Conservation (phyloP, 1,284 basidiomycete genomes). For the Ganoderma multipileum region DNA sequence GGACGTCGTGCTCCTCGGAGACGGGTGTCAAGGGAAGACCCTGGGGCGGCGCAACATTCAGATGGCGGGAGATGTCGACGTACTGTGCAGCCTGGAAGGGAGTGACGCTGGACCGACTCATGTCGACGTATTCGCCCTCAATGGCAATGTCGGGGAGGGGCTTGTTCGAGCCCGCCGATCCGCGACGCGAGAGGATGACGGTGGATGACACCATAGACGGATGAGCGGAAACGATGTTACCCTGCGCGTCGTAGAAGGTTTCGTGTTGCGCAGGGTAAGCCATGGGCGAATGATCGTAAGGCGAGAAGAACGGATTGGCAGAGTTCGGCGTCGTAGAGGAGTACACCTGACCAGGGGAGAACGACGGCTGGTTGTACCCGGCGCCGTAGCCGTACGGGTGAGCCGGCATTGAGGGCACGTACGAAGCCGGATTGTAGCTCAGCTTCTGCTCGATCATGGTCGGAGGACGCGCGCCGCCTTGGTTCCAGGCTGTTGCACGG, state of each 20-base stretch:
- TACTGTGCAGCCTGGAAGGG: slow-evolving; percentile 79
- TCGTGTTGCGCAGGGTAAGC: slow-evolving; percentile 41
- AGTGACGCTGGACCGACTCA: slow-evolving; percentile 69
- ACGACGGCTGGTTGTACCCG: slow-evolving; percentile 36
- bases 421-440: slow-evolving; percentile 22
- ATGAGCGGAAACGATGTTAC: slow-evolving; percentile 33
- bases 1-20: slow-evolving; percentile 35
- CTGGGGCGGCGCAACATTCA: slow-evolving; percentile 54
- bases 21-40: slow-evolving; percentile 42
- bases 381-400: slow-evolving; percentile 31
- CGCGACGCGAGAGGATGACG: slow-evolving; percentile 28
- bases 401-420: slow-evolving; percentile 17
- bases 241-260: slow-evolving; percentile 34
- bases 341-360: slow-evolving; percentile 33
- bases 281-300: slow-evolving; percentile 41
- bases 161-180: slow-evolving; percentile 17
- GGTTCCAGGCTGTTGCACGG: slow-evolving; percentile 26
- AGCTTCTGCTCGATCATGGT: slow-evolving; percentile 46
- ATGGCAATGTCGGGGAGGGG: slow-evolving; percentile 10
- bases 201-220: slow-evolving; percentile 31
- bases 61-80: slow-evolving; percentile 65
- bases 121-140: slow-evolving; percentile 61
- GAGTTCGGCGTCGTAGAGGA: slow-evolving; percentile 34
- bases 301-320: slow-evolving; percentile 44
- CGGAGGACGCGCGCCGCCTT: slow-evolving; percentile 30